These are phyloP conservation scores for Penstemon eatonii DNA, from an alignment of 257 asterid genomes.

Conservation along the genomic window DNA sequence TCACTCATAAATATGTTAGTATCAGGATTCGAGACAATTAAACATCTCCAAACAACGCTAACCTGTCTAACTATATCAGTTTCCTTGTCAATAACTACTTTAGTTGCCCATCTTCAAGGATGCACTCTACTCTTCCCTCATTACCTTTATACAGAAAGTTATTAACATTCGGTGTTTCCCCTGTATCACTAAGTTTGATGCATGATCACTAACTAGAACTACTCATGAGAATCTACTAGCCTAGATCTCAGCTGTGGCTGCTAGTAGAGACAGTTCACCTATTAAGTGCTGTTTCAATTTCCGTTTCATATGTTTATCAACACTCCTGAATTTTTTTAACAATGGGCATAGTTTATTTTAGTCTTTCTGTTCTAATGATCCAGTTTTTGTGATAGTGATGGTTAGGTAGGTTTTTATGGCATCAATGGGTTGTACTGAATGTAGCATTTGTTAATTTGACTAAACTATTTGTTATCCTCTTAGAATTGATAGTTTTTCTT, in stretches of 20 bases:
- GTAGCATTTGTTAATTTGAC: background rate
- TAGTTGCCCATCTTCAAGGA: no score
- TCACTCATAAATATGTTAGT: no score
- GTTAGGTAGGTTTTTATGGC: constrained; percentile 12
- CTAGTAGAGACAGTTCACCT: background rate
- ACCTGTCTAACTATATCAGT: no score
- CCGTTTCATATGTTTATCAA: no score
- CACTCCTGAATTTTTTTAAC: background rate
- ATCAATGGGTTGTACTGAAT: background rate
- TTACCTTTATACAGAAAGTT: no score
- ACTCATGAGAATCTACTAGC: background rate
- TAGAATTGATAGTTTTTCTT: background rate
- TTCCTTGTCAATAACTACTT: no score
- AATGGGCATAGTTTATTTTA: background rate
- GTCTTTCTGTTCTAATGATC: background rate
- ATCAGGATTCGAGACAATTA: no score
- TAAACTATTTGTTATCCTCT: background rate
- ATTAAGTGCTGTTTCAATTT: no score
- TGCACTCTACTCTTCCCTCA: no score
- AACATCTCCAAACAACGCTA: no score
- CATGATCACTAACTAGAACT: background rate
- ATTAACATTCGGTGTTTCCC: no score
- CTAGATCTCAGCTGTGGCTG: background rate
- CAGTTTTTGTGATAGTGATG: background rate
- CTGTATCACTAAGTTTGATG: no score